Evolutionary conservation across 2,329 filamentous ascomycete genomes (phyloP), one percentile per base, ranked within the genome.

Genomic region (Talaromyces atroroseus): DNA sequence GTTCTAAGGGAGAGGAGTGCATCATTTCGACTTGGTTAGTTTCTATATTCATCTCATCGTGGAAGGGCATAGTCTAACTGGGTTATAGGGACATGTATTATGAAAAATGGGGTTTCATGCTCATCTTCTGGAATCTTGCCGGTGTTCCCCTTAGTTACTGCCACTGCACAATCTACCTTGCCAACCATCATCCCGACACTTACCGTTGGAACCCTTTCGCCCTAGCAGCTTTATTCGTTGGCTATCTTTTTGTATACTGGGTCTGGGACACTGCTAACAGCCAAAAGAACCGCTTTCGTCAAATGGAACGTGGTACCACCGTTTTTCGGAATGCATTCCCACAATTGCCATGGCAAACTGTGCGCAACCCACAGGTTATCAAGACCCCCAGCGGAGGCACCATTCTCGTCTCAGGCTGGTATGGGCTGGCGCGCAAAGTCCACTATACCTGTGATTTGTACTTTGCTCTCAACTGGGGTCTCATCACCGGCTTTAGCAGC

Each of bases 91-190:
- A 96, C 67, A 95, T 96, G 87, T 95, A 95, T 79, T 92, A 90
- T 66, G 91, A 96, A 80, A 96, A 96, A 77, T 92, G 89, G 84
- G 91, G 91, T 52, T 96, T 96, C 79, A 96, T 96, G 91, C 83
- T 96, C 63, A 95, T 95, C 73, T 96, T 96, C 83, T 96, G 91
- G 91, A 96, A 96, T 75, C 79, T 96, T 70, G 90, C 91, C 48
- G 91, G 91, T 63, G 91, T 96, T 24, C 91, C 91, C 14, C 80
- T 96, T 52, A 91, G 86, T 54, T 96, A 96, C 81, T 95, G 90
- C 78, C 91, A 96, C 79, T 94, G 89, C 81, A 92, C 89, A 49
- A 84, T 96, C 65, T 96, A 89, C 76, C 81, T 96, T 51, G 90
- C 90, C 63, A 92, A 88, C 73, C 90, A 95, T 71, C 76, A 88